Conservation (phyloP, 176 grass and related monocot species). For the Neostapfia colusana region DNA sequence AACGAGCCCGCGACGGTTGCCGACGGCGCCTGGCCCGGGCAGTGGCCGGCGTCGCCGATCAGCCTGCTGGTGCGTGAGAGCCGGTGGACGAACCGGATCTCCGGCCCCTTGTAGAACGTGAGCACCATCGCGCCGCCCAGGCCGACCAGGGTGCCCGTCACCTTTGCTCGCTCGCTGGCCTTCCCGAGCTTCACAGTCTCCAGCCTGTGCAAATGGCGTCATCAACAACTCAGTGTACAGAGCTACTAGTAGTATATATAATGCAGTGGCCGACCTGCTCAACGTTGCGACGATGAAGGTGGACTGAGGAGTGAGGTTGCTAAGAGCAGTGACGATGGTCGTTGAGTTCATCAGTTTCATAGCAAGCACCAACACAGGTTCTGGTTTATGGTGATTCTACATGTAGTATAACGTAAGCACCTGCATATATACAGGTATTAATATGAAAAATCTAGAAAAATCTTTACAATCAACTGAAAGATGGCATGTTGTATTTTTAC, state of each 20-base stretch:
- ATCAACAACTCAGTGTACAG: no score
- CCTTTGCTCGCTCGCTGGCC: constrained; percentile 46
- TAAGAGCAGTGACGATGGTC: constrained; percentile 58
- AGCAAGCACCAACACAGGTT: constrained; percentile 46
- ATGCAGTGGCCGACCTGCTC: constrained; percentile 30
- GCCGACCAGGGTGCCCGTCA: constrained; percentile 48
- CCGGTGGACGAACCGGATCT: constrained; percentile 27
- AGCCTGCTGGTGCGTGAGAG: constrained; percentile 6
- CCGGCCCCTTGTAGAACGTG: constrained; percentile 59
- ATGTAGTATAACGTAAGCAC: background rate
- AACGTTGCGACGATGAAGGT: constrained; percentile 60
- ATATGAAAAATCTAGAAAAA: background rate
- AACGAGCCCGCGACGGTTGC: constrained; percentile 32
- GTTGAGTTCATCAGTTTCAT: constrained; percentile 55
- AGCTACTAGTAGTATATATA: no score
- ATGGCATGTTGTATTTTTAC: no score
- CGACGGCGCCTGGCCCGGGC: background rate
- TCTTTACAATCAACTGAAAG: no score
- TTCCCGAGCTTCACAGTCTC: constrained; percentile 45
- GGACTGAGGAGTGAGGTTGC: constrained; percentile 51
- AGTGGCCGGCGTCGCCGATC: background rate
- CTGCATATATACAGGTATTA: background rate
- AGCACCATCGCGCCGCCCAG: constrained; percentile 59
- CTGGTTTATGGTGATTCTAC: constrained; percentile 50
- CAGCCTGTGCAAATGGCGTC: constrained; percentile 23